A percentile compares a stretch with the other conserved stretches of the same genome.
Evolutionary conservation across 2,329 filamentous ascomycete species (phyloP).

Genomic region (Xylogone sp.): DNA sequence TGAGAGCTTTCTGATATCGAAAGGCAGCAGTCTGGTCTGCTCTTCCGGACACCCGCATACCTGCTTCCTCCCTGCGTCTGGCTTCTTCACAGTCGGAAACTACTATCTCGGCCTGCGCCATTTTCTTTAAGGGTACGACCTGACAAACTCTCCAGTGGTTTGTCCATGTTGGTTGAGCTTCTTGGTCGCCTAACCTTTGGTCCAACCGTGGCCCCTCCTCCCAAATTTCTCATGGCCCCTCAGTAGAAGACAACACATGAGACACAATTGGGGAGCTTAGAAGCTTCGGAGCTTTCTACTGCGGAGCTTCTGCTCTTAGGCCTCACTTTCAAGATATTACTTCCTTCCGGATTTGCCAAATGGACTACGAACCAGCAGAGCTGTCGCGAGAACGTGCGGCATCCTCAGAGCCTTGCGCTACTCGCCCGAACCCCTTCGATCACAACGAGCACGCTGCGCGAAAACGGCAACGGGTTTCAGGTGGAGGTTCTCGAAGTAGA

Average conservation of each 20-base stretch:
- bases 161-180: conserved; percentile 9
- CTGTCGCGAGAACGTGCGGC: conserved; percentile 51
- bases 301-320: conserved; percentile 13
- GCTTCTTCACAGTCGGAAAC: not conserved
- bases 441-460: conserved; percentile 43
- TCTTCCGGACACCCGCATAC: not conserved
- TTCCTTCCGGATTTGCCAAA: conserved; percentile 35
- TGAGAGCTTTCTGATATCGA: not conserved
- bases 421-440: conserved; percentile 61
- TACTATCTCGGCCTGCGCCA: not conserved
- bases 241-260: conserved; percentile 10
- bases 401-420: conserved; percentile 60
- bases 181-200: conserved; percentile 9
- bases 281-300: conserved; percentile 19
- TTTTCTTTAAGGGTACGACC: not conserved
- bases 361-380: conserved; percentile 28
- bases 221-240: not conserved
- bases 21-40: not conserved
- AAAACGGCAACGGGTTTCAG: conserved; percentile 60
- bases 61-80: not conserved
- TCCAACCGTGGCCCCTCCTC: not conserved
- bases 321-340: conserved; percentile 39
- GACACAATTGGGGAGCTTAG: conserved; percentile 9
- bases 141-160: not conserved
- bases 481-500: conserved; percentile 49